Base-by-base conservation (phyloP, 202 grass and related monocot genomes). In the Hordeum pubiflorum region DNA sequence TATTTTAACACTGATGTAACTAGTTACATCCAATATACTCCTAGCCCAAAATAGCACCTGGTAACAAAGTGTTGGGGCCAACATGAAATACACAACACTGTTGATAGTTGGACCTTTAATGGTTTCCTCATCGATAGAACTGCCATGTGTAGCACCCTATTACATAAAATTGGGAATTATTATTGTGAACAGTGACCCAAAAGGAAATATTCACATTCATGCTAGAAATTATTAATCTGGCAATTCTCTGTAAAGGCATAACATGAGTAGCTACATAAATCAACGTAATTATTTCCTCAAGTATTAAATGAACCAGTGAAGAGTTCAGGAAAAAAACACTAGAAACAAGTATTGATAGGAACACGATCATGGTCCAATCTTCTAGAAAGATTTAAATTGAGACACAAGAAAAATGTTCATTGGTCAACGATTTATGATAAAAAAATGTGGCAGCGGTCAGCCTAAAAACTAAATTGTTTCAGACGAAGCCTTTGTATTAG, bases 1-100 rank as follows among this genome's bases (percentile, higher is more conserved):
- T 80, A 56, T 23, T 31, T 37, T 39, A 41, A 65, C 27, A 14
- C 21, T 67, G 18, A 64, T 66, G 9, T 32, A 88, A 69, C 38
- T 75, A 55, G 72, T 67, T 22, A 33, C 14, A 69, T 56, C 24
- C 32, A 23, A 79, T 52, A n/a, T 50, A 48, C n/a, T n/a, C 3
- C 2, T 26, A 31, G 31, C 71, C 22, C 18, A 63, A 86, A 43
- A 66, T 17, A 84, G 31, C 82, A 98, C 96, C 96, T 95, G 96
- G 73, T 95, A 98, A 91, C 96, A 98, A 79, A 98, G 89, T 87
- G 92, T 98, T 57, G 96, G 96, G 83, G 96, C 90, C 76, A 95
- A 80, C 81, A 98, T 90, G 66, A 98, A 98, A 65, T 95, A 95
- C 40, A 60, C 46, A 32, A 98, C 71, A 72, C 87, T 88, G 63